Evolutionary conservation across 179 eudicot genomes (phyloP).

Genomic region (Dionaea muscipula): DNA sequence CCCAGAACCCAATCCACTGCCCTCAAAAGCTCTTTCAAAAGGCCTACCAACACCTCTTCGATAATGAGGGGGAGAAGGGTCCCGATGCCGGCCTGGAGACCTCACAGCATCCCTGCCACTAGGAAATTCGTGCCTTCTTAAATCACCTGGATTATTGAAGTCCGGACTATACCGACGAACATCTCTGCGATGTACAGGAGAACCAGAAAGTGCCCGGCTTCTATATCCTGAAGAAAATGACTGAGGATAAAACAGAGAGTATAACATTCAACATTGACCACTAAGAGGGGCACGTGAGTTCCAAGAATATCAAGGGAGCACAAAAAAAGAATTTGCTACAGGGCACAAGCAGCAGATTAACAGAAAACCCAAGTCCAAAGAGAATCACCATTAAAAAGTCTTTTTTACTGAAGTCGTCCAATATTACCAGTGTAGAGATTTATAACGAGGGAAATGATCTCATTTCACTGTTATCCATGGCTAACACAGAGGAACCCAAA

Average conservation of each 20-base stretch:
- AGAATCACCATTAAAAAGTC: slow-evolving; percentile 6
- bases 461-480: no score
- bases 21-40: slow-evolving; percentile 52
- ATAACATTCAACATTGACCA: slow-evolving; percentile 29
- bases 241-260: slow-evolving; percentile 14
- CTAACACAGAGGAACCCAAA: no score
- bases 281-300: slow-evolving; percentile 23
- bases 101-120: slow-evolving; percentile 44
- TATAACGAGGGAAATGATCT: slow-evolving; percentile 6
- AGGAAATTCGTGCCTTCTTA: slow-evolving; percentile 60
- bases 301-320: slow-evolving; percentile 6
- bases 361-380: neutral
- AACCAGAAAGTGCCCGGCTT: slow-evolving; percentile 68
- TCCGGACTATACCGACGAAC: slow-evolving; percentile 68
- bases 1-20: slow-evolving; percentile 53
- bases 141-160: slow-evolving; percentile 43
- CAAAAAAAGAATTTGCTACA: neutral
- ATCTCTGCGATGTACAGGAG: slow-evolving; percentile 76
- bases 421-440: slow-evolving; percentile 11
- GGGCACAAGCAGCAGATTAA: neutral
- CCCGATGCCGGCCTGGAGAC: slow-evolving; percentile 58
- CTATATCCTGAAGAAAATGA: slow-evolving; percentile 55
- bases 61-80: slow-evolving; percentile 62
- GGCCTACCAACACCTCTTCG: slow-evolving; percentile 55
- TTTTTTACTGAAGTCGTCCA: slow-evolving; percentile 17